Conservation (phyloP, 2,329 filamentous ascomycete genomes). For the Orbilia brochopaga region DNA sequence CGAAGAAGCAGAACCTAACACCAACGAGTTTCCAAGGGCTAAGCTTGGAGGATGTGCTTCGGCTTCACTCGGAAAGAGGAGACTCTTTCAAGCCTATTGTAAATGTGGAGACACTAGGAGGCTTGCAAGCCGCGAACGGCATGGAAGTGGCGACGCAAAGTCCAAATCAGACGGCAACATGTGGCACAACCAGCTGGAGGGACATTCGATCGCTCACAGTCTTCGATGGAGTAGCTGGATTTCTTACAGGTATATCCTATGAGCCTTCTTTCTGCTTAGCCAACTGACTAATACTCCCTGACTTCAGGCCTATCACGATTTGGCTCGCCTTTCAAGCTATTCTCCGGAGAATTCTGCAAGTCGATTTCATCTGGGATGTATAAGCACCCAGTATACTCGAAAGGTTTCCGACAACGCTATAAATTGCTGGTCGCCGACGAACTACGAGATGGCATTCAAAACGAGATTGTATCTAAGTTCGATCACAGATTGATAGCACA, state of each 20-base stretch:
- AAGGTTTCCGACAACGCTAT: slow-evolving; percentile 32
- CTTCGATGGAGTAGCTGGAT: slow-evolving; percentile 31
- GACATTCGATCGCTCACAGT: slow-evolving; percentile 44
- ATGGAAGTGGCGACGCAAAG: slow-evolving; percentile 3
- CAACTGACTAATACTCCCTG: too few species aligned
- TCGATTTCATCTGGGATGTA: slow-evolving; percentile 43
- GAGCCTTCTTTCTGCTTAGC: too few species aligned
- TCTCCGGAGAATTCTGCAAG: slow-evolving; percentile 48
- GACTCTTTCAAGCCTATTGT: slow-evolving; percentile 12
- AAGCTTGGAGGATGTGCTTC: slow-evolving; percentile 35
- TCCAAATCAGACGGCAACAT: neutral
- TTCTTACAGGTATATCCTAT: slow-evolving; percentile 24
- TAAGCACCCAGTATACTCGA: slow-evolving; percentile 46
- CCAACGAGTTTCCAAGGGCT: slow-evolving; percentile 47
- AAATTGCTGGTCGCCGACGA: slow-evolving; percentile 37
- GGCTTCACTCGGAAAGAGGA: slow-evolving; percentile 42
- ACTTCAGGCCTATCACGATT: slow-evolving; percentile 25
- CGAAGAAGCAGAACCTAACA: slow-evolving; percentile 46
- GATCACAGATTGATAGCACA: slow-evolving; percentile 30
- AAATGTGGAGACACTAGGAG: neutral
- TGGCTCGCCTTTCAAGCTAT: slow-evolving; percentile 47
- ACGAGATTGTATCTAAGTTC: slow-evolving; percentile 34
- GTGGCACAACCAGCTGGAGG: slow-evolving; percentile 7
- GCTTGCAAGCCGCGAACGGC: slow-evolving; percentile 14
- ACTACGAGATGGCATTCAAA: slow-evolving; percentile 26